Percentiles rank a stretch among this genome's conserved stretches.
phyloP scores from a whole-genome alignment of 2,329 filamentous ascomycete species.

The Mycosphaerella arachidis region DNA sequence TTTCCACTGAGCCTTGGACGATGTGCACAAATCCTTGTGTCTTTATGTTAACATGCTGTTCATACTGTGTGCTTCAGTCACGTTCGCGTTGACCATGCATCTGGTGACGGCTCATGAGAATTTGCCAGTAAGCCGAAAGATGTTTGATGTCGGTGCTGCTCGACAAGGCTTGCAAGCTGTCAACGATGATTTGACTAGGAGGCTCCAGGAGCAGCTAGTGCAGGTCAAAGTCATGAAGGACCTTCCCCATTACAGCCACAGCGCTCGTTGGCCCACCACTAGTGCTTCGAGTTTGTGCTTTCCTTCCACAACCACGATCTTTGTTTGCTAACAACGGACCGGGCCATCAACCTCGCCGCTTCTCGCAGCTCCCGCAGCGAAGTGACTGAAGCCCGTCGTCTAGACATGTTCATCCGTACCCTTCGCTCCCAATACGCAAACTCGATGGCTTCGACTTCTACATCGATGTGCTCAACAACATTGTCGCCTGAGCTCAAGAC shows the following conservation, averaged over 20 bases:
- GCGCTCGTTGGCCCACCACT: constrained; percentile 5
- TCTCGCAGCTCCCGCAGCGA: not conserved
- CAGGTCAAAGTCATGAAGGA: constrained; percentile 6
- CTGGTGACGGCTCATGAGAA: constrained; percentile 4
- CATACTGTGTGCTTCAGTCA: constrained; percentile 2
- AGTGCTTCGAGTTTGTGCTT: not conserved
- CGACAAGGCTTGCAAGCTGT: not conserved
- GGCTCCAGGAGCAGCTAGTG: constrained; percentile 7
- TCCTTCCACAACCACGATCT: not conserved
- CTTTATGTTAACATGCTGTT: constrained; percentile 13
- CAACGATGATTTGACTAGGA: constrained; percentile 2
- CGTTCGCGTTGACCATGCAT: constrained; percentile 6
- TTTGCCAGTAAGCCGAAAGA: not conserved
- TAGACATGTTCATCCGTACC: constrained; percentile 7
- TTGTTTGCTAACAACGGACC: not conserved
- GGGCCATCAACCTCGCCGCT: constrained; percentile 10
- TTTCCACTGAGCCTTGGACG: constrained; percentile 10
- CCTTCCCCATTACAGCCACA: constrained; percentile 10
- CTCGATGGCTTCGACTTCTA: constrained; percentile 11
- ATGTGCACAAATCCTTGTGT: constrained; percentile 6
- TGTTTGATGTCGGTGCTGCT: constrained; percentile 3
- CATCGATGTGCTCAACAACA: constrained; percentile 5
- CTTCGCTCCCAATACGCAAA: constrained; percentile 2
- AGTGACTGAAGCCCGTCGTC: constrained; percentile 6
- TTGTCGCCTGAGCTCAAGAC: constrained; percentile 6